Conservation (phyloP, 1,284 basidiomycete genomes). For the Phellopilus nigrolimitatus region DNA sequence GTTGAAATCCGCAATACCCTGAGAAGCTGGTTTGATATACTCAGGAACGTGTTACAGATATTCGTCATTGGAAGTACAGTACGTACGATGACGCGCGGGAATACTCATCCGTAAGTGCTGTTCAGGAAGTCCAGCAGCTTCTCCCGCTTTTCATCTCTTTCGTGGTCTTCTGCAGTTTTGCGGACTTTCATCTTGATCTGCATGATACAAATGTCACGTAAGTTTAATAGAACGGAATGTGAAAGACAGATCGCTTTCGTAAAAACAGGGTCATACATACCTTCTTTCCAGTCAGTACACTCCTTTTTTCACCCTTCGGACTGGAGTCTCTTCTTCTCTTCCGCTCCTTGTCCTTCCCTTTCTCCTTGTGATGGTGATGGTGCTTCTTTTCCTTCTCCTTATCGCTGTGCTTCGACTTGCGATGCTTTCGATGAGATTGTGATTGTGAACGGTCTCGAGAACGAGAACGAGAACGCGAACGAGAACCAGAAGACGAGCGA, state of each 20-base stretch:
- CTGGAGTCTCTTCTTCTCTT: background rate
- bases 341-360: slow-evolving; percentile 31
- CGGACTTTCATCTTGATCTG: slow-evolving; percentile 59
- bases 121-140: slow-evolving; percentile 50
- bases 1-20: too few relatives aligned
- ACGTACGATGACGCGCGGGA: background rate
- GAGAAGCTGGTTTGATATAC: background rate
- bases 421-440: background rate
- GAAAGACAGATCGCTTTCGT: background rate
- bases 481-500: background rate
- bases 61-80: background rate
- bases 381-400: slow-evolving; percentile 34
- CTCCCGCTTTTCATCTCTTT: slow-evolving; percentile 49
- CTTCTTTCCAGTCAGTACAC: slow-evolving; percentile 52
- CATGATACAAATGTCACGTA: background rate
- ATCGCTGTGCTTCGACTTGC: slow-evolving; percentile 25
- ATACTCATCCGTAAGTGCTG: slow-evolving; percentile 40
- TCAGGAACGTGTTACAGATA: background rate
- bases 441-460: background rate
- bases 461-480: background rate
- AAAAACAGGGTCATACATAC: slow-evolving; percentile 28
- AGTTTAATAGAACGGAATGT: background rate
- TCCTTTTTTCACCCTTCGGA: slow-evolving; percentile 28
- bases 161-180: slow-evolving; percentile 48
- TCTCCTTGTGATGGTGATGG: slow-evolving; percentile 13